These are phyloP conservation scores for Cordyceps farinosa DNA, from an alignment of 2,329 filamentous ascomycete genomes.

Conservation along the genomic window DNA sequence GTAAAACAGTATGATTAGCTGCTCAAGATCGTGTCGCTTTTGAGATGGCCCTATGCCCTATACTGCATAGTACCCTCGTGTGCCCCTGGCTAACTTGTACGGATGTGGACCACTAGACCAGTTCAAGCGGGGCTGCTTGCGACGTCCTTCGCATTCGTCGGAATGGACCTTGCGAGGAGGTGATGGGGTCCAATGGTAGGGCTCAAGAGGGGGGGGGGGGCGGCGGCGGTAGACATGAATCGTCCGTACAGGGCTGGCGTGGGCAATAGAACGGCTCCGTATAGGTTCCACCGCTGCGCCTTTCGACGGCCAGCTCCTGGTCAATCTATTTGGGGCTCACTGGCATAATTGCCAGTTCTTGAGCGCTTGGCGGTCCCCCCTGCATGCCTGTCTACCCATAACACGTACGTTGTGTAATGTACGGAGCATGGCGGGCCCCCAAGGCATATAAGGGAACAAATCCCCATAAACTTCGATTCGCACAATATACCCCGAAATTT, in stretches of 20 bases:
- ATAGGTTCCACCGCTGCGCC: not conserved
- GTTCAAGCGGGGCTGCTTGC: not conserved
- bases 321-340: not conserved
- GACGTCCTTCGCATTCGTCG: constrained; percentile 13
- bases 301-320: not conserved
- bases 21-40: not conserved
- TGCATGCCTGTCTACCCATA: not conserved
- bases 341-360: not conserved
- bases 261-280: not conserved
- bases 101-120: not conserved
- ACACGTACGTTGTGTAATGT: not conserved
- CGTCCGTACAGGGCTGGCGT: not conserved
- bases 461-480: not conserved
- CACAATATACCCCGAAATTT: not conserved
- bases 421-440: not conserved
- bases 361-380: not conserved
- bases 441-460: not conserved
- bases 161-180: not conserved
- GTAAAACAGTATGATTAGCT: not conserved
- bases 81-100: constrained; percentile 1
- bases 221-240: not conserved
- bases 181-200: too few relatives aligned
- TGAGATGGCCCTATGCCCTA: not conserved
- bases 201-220: not conserved
- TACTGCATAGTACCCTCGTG: not conserved